Evolutionary conservation across 768 basidiomycete species (phyloP).

Genomic region (Mycena capillaripes): DNA sequence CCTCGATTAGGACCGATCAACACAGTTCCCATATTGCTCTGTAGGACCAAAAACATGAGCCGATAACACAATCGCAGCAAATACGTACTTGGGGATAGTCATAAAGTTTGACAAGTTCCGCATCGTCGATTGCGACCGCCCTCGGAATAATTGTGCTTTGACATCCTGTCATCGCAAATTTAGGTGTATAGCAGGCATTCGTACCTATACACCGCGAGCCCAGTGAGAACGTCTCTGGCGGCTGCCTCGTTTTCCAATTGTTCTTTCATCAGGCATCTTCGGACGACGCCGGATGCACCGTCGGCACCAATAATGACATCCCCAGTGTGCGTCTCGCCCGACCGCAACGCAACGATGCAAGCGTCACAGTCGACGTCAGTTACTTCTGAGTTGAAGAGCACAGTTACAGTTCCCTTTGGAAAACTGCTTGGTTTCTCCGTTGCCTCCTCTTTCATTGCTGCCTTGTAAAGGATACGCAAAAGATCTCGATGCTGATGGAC

Average conservation of each 20-base stretch:
- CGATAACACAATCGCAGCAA: background rate
- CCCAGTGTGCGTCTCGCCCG: conserved; percentile 3
- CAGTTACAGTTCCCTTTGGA: background rate
- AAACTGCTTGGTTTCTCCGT: background rate
- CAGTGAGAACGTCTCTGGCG: conserved; percentile 7
- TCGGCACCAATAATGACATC: conserved; percentile 31
- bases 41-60: background rate
- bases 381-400: conserved; percentile 21
- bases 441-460: conserved; percentile 7
- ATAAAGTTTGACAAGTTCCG: background rate
- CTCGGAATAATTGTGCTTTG: background rate
- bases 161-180: too few relatives aligned
- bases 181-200: background rate
- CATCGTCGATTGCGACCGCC: background rate
- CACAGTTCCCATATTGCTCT: background rate
- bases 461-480: conserved; percentile 20
- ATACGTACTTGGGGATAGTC: background rate
- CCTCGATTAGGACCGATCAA: background rate
- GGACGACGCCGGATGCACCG: conserved; percentile 1
- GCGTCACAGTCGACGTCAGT: conserved; percentile 4
- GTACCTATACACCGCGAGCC: conserved; percentile 7
- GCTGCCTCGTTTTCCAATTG: background rate
- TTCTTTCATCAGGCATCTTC: background rate
- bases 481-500: conserved; percentile 25
- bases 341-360: conserved; percentile 16